Base-by-base conservation (phyloP, 352 stramenopile genomes). In the Pythium grandisporangium region DNA sequence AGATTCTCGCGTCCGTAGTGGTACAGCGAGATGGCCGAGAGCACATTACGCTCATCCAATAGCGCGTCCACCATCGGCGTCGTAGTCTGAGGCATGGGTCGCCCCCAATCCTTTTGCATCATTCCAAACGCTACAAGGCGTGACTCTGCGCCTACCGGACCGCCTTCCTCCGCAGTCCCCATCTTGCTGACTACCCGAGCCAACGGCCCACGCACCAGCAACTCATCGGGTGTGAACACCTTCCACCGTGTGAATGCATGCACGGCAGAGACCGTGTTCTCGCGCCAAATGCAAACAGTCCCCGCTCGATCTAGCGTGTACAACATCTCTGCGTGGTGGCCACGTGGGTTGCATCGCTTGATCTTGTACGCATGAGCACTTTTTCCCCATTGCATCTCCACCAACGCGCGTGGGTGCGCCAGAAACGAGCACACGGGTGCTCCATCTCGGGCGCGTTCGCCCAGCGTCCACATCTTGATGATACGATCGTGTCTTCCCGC, bases 181-280 rank as follows among this genome's bases (percentile, higher is more conserved):
- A n/a, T n/a, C n/a, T n/a, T n/a, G n/a, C n/a, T n/a, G n/a, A n/a
- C n/a, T n/a, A n/a, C n/a, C n/a, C n/a, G n/a, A n/a, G n/a, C 33
- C n/a, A 45, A 50, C 2, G 25, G 13, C 4, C 30, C 38, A 11
- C 14, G 53, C 26, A 38, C 19, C 30, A 64, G 3, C n/a, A 71
- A 63, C 37, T 88, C 72, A 2, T 46, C 40, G 14, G 55, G 58
- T 29, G 45, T 47, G 23, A 86, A 72, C 11, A 51, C 50, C 45
- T 87, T 85, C 78, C 78, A 91, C 21, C 84, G 29, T 19, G 71
- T 61, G 51, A 93, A 92, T 10, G 69, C 69, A 0, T 70, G 67
- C 19, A 37, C 47, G 5, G 55, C 37, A 4, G 61, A 55, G 19
- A 58, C 61, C 5, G 66, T 42, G 25, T 70, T 84, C 43, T 90